Evolutionary conservation across 179 eudicot species (phyloP).

Genomic region (Amaranthus tricolor): DNA sequence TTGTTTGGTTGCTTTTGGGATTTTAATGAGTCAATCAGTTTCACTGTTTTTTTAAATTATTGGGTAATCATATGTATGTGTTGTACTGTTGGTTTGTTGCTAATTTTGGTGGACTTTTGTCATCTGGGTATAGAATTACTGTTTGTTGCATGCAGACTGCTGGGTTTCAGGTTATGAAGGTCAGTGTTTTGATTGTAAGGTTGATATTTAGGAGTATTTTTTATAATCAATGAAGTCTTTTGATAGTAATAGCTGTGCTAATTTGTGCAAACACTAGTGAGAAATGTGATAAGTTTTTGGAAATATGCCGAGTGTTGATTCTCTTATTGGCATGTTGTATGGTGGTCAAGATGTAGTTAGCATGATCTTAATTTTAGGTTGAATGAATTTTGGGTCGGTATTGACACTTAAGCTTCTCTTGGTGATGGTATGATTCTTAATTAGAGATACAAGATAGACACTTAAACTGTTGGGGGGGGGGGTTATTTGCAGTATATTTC

Average conservation of each 20-base stretch:
- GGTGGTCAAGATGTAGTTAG: neutral
- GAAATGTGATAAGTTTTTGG: neutral
- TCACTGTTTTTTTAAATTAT: neutral
- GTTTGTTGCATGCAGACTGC: conserved; percentile 10
- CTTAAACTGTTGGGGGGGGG: conserved; percentile 3
- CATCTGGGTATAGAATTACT: conserved; percentile 17
- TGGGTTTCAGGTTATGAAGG: neutral
- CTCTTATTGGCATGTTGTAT: neutral
- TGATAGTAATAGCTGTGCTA: conserved; percentile 2
- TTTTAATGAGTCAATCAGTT: neutral
- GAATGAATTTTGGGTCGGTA: neutral
- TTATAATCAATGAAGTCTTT: neutral
- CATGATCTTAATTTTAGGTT: conserved; percentile 4
- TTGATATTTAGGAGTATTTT: no score
- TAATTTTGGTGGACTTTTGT: conserved; percentile 8
- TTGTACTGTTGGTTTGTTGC: conserved; percentile 6
- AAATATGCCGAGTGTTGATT: neutral
- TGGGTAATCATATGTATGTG: conserved; percentile 13
- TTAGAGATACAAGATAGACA: neutral
- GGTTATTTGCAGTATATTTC: neutral
- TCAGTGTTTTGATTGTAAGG: neutral
- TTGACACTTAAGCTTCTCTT: neutral
- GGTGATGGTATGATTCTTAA: no score
- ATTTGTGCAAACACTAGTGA: conserved; percentile 18
- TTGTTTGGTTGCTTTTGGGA: conserved; percentile 10